These are phyloP conservation scores for Phytophthora cryptogea DNA, from an alignment of 352 stramenopile species.

Conservation along the genomic window DNA sequence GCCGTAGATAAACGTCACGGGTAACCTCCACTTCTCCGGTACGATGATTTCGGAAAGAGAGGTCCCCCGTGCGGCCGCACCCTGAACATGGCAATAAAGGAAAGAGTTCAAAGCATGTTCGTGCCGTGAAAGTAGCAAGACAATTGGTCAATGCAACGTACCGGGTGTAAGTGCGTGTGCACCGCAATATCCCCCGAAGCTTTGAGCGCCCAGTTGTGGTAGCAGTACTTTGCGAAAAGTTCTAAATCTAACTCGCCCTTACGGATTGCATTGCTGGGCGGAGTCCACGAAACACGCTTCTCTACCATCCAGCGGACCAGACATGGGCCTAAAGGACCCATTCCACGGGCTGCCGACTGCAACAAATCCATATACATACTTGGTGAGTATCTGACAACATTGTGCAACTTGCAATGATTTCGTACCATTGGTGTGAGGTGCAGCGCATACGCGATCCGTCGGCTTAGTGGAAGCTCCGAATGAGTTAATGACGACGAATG, in stretches of 20 bases:
- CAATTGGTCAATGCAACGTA: constrained; percentile 12
- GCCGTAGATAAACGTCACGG: constrained; percentile 73
- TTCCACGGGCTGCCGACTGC: constrained; percentile 54
- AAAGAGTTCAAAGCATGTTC: background rate
- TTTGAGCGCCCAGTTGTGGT: constrained; percentile 78
- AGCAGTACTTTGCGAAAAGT: constrained; percentile 68
- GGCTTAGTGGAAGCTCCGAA: constrained; percentile 37
- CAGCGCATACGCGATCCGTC: constrained; percentile 33
- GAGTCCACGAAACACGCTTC: constrained; percentile 53
- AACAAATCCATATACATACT: constrained; percentile 1
- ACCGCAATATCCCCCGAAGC: constrained; percentile 67
- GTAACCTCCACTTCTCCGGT: constrained; percentile 45
- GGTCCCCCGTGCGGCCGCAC: constrained; percentile 39
- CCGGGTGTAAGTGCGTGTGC: constrained; percentile 69
- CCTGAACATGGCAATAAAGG: constrained; percentile 19
- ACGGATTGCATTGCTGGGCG: constrained; percentile 68
- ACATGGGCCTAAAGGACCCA: constrained; percentile 51
- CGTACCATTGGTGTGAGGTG: constrained; percentile 67
- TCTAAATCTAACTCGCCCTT: constrained; percentile 61
- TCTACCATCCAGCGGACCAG: constrained; percentile 56
- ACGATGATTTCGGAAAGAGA: constrained; percentile 54
- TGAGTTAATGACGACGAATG: constrained; percentile 32
- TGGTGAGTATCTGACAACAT: background rate
- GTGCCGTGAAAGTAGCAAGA: background rate
- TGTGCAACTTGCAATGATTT: too few relatives aligned